Conservation (phyloP, 2,329 filamentous ascomycete genomes). For the Fusarium xyrophilum region DNA sequence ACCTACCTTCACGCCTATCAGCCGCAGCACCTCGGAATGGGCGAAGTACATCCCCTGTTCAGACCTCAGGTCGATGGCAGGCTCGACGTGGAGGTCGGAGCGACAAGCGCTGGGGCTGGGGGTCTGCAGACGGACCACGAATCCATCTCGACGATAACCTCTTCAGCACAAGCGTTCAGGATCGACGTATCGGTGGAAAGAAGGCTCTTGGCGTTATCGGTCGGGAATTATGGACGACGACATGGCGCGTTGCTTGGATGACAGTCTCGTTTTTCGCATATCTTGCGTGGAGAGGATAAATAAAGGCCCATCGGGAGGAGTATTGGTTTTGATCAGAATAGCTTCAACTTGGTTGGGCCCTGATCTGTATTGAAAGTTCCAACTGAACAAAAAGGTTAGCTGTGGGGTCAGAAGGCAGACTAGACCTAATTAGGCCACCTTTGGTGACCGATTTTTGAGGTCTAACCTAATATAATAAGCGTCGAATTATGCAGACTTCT, state of each 20-base stretch:
- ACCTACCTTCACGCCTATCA: constrained; percentile 36
- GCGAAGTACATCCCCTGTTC: constrained; percentile 32
- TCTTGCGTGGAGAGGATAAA: constrained; percentile 64
- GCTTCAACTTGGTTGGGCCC: no score
- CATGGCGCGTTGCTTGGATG: constrained; percentile 69
- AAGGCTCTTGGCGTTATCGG: constrained; percentile 55
- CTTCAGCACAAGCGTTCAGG: constrained; percentile 50
- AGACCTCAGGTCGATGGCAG: constrained; percentile 36
- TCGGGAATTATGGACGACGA: constrained; percentile 66
- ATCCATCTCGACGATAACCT: constrained; percentile 61
- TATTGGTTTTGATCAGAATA: not conserved
- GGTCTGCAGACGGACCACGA: constrained; percentile 54
- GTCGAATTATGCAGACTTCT: no score
- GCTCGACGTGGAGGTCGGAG: constrained; percentile 40
- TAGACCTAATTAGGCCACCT: no score
- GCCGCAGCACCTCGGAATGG: constrained; percentile 30
- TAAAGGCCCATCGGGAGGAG: not conserved
- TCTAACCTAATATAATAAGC: no score
- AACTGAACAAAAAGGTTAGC: no score
- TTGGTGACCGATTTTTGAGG: no score
- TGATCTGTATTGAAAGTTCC: no score
- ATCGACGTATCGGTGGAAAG: constrained; percentile 39
- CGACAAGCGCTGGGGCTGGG: constrained; percentile 53
- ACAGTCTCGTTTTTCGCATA: constrained; percentile 70
- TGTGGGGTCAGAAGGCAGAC: no score